Evolutionary conservation across 805 yeast genomes (phyloP), one percentile per base, ranked within the genome.

Genomic region (Yarrowia bubula): DNA sequence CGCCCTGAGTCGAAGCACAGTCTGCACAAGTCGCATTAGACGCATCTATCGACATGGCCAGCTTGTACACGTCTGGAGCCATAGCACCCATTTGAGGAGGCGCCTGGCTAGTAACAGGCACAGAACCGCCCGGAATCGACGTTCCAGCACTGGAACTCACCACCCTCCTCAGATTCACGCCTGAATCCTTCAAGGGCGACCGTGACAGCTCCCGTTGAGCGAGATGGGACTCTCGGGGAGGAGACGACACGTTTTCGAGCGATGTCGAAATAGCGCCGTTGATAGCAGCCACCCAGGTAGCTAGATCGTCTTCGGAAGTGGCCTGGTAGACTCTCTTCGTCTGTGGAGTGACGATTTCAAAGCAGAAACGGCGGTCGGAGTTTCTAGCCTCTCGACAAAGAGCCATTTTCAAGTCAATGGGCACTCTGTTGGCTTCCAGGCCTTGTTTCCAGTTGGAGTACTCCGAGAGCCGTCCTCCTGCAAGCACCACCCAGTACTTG

Each of bases 381-480:
- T 70, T 68, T 63, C 77, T 64, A 32, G 80, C 74, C 70, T 77
- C 77, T 79, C 89, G 68, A 80, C 77, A 86, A 61, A 84, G 83
- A 3, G 93, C 85, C 67, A 88, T 80, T 1, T 90, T 86, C 44
- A 91, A 74, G 67, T 88, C 89, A 13, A 91, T 83, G 3, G 95
- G 92, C 18, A 80, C 81, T 68, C 85, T 82, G 67, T 89, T 84
- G 15, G 85, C 79, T 35, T 81, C 82, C 17, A 79, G 78, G 18
- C 90, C 90, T 65, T 81, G 83, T 70, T 92, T 83, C 95, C 96
- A 91, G 75, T 90, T 92, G 50, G 87, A 81, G 72, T 83, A 90
- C 71, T 90, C 95, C 48, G 80, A 79, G 46, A 91, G 76, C 66
- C 80, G 82, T 1, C 93, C 92, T n/a, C 84, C 83, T 13, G 83